Percentiles rank a stretch among this genome's conserved stretches.
These are phyloP conservation scores for Arthrobotrys megalospora DNA, from an alignment of 2,329 filamentous ascomycete species.

Conservation along the genomic window DNA sequence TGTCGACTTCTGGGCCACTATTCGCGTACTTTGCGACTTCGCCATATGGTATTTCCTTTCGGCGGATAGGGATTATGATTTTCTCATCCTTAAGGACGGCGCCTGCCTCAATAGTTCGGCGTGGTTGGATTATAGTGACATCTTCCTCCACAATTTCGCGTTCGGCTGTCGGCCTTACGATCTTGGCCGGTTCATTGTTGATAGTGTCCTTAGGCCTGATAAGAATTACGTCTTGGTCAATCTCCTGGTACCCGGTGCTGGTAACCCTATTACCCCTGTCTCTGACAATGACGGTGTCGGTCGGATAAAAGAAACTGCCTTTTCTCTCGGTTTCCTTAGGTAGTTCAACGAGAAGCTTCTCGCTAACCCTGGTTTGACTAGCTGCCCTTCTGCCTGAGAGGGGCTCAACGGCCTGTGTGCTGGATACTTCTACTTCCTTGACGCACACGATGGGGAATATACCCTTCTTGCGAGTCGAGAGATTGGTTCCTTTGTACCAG, in stretches of 20 bases:
- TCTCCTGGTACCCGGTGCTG: constrained; percentile 47
- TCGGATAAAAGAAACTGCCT: constrained; percentile 58
- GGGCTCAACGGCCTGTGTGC: constrained; percentile 45
- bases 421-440: constrained; percentile 55
- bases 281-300: constrained; percentile 52
- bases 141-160: constrained; percentile 40
- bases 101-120: constrained; percentile 5
- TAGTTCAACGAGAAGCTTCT: constrained; percentile 43
- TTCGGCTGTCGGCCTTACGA: constrained; percentile 32
- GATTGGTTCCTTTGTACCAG: constrained; percentile 55
- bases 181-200: constrained; percentile 45
- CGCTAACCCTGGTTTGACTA: constrained; percentile 25
- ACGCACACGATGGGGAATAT: constrained; percentile 56
- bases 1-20: constrained; percentile 47
- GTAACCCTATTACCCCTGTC: constrained; percentile 45
- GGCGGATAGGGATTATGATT: constrained; percentile 55
- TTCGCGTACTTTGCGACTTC: constrained; percentile 50
- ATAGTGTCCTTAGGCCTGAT: constrained; percentile 43
- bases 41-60: constrained; percentile 41
- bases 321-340: constrained; percentile 56
- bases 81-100: constrained; percentile 32
- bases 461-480: constrained; percentile 46
- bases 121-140: constrained; percentile 43
- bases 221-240: constrained; percentile 55
- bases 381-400: constrained; percentile 35